Percentiles rank a stretch among this genome's conserved stretches.
Conservation (phyloP, 441 rosid species). For the Dalechampia spathulata region DNA sequence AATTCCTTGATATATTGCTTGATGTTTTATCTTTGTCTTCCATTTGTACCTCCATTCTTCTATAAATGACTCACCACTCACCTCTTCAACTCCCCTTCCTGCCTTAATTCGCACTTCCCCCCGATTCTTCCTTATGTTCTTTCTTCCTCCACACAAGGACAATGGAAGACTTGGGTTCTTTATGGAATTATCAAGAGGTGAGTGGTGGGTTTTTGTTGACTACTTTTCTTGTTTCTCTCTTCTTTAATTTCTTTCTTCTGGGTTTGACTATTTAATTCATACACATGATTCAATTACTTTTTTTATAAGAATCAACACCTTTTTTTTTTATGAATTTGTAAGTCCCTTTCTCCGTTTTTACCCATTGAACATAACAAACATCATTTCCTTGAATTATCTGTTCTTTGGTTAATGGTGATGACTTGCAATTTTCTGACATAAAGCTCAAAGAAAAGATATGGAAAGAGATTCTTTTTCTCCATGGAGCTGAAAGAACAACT, state of each 20-base stretch:
- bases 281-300: too few relatives aligned
- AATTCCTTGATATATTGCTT: constrained; percentile 2
- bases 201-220: constrained; percentile 12
- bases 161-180: constrained; percentile 69
- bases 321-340: too few relatives aligned
- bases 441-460: background rate
- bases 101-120: background rate
- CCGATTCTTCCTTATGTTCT: background rate
- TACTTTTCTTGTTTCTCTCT: too few relatives aligned
- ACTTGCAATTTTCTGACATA: background rate
- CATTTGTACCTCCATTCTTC: constrained; percentile 14
- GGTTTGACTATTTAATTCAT: constrained; percentile 2
- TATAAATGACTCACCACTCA: constrained; percentile 33
- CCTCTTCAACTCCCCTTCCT: constrained; percentile 15
- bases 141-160: background rate
- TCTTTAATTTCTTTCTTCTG: background rate
- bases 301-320: too few relatives aligned
- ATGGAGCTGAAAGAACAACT: too few relatives aligned
- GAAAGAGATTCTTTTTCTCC: too few relatives aligned
- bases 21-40: constrained; percentile 13
- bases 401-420: background rate
- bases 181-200: constrained; percentile 79
- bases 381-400: background rate
- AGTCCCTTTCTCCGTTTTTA: background rate
- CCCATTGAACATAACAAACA: background rate